Conservation (phyloP, 2,329 filamentous ascomycete species). For the Stagonosporopsis chrysanthemi region DNA sequence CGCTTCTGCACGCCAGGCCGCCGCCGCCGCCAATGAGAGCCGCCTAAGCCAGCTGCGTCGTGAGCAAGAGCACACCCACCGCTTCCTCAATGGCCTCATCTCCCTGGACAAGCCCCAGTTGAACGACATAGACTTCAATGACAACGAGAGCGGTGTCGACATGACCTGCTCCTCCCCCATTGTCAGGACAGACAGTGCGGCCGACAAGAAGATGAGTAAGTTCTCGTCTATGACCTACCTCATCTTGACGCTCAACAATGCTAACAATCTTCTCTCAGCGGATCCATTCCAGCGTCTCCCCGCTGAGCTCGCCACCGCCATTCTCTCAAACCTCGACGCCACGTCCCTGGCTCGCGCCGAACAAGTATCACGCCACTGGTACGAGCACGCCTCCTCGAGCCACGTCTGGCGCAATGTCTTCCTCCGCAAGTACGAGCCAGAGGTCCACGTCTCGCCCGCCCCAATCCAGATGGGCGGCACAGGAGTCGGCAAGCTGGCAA, state of each 20-base stretch:
- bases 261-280: constrained; percentile 30
- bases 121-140: constrained; percentile 41
- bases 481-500: constrained; percentile 60
- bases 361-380: constrained; percentile 65
- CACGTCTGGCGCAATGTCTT: constrained; percentile 71
- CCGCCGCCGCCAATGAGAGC: constrained; percentile 47
- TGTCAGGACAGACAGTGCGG: constrained; percentile 40
- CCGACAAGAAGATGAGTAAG: constrained; percentile 47
- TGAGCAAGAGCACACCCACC: constrained; percentile 44
- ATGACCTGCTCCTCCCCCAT: constrained; percentile 48
- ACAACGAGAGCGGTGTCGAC: constrained; percentile 49
- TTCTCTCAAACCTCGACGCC: constrained; percentile 67
- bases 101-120: constrained; percentile 23
- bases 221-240: background rate
- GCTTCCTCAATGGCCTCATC: constrained; percentile 41
- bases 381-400: constrained; percentile 61
- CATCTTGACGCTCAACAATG: background rate
- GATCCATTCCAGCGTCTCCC: constrained; percentile 65
- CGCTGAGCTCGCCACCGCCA: constrained; percentile 64
- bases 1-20: constrained; percentile 45
- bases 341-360: constrained; percentile 63
- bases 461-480: constrained; percentile 59
- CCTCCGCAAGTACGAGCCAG: constrained; percentile 60
- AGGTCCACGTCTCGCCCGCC: constrained; percentile 54
- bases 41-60: constrained; percentile 37